Base-by-base conservation (phyloP, 441 rosid species). In the Sinapis alba region DNA sequence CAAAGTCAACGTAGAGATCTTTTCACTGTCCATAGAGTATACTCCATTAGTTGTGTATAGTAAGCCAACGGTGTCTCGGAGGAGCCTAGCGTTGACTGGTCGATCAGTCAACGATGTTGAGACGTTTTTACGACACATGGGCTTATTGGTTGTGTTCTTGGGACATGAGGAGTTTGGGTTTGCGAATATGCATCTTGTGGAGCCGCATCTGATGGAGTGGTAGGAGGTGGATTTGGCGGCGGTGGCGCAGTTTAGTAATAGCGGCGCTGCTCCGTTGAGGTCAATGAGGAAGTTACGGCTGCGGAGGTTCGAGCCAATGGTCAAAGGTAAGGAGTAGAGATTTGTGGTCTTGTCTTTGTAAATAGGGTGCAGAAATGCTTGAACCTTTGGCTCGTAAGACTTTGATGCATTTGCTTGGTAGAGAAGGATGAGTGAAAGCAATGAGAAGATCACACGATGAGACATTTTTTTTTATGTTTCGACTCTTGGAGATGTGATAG, bases 201-300 rank as follows among this genome's bases (percentile, higher is more conserved):
- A 65, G n/a, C 26, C 65, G 7, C 77, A 73, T 65, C 10, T 73
- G 32, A 73, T 65, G 65, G 77, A 23, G 21, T 43, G 77, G 65
- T 57, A 73, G 4, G 77, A 18, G 23, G 45, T 3, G 12, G 77
- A 73, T 12, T 65, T 65, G 5, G 58, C 16, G 23, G 65, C 70
- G 3, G 30, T 41, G 43, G 71, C 57, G 23, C 77, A 73, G 34
- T 5, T 27, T 65, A 13, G 47, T 11, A 43, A 2, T 30, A 58
- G 2, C 13, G 77, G 59, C 16, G 47, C 16, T 20, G 20, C 71
- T 51, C 36, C 80, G 6, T 75, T 81, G n/a, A 86, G 79, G 63
- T 86, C 82, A 24, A 86, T 62, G 54, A 69, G 66, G 27, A 50
- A 8, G 6, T 76, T 18, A 0, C 43, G 1, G 8, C 16, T 1